Evolutionary conservation across 2,329 filamentous ascomycete genomes (phyloP), one percentile per base, ranked within the genome.

Genomic region (Arthrobotrys iridis): DNA sequence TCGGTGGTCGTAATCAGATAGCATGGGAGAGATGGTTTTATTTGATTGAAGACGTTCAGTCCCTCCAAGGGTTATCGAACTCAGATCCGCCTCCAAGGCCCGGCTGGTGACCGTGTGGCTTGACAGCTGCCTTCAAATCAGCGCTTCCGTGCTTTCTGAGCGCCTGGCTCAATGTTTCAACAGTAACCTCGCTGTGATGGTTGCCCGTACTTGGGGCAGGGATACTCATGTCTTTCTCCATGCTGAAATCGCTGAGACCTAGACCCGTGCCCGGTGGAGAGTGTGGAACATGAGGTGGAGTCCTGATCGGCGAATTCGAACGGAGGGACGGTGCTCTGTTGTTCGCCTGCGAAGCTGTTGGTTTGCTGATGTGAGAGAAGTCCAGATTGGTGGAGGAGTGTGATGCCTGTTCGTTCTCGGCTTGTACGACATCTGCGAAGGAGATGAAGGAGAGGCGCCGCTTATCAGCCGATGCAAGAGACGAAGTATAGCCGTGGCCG

Each of bases 121-220:
- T 74, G 10, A 18, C 60, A n/a, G 59, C 40, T 11, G 65, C 48
- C 37, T 62, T 62, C 68, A 97, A 83, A 81, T 97, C 94, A 15
- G 91, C 88, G 82, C 93, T 97, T 46, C 89, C 92, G 11, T 93
- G 96, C 82, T 92, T 90, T 80, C 91, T 86, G 80, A 97, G 84
- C 13, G 93, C 93, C 83, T 97, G 93, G 60, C 90, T 87, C 93
- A 97, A 96, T 2, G 93, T 97, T 85, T 97, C 93, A 77, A 97
- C 91, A 72, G 91, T 93, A 73, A 97, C 60, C 35, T 79, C 79
- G 3, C 70, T 76, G 43, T 76, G 72, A 41, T 67, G 64, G 5
- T 15, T 15, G 28, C 75, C 74, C 24, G 72, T 57, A 4, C 67
- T 70, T 11, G 40, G 41, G 13, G 76, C 67, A 11, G 71, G 71